These are phyloP conservation scores for Cytospora paraplurivora DNA, from an alignment of 2,329 filamentous ascomycete species.

Conservation along the genomic window DNA sequence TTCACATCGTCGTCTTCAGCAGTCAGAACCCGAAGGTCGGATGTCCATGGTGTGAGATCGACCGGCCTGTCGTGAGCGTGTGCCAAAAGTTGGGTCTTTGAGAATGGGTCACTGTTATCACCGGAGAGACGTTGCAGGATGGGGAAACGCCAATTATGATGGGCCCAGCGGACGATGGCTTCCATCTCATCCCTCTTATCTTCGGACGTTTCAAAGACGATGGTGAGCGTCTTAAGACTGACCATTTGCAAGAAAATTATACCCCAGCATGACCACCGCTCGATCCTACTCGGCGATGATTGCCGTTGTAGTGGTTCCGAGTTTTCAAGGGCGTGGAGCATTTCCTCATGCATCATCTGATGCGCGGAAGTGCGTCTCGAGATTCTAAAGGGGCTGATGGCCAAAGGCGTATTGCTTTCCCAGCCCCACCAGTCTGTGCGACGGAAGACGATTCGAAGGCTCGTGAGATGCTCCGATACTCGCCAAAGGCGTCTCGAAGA, in stretches of 20 bases:
- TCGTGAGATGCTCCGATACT: slow-evolving; percentile 14
- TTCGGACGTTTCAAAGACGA: slow-evolving; percentile 23
- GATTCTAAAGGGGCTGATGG: slow-evolving; percentile 9
- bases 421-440: slow-evolving; percentile 21
- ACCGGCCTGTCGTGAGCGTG: background rate
- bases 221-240: slow-evolving; percentile 15
- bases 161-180: slow-evolving; percentile 18
- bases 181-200: slow-evolving; percentile 22
- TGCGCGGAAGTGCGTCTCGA: background rate
- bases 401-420: slow-evolving; percentile 10
- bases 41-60: slow-evolving; percentile 4
- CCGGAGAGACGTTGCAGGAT: slow-evolving; percentile 3
- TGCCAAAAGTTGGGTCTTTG: background rate
- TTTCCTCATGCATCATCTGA: background rate
- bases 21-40: background rate
- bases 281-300: background rate
- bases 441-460: slow-evolving; percentile 17
- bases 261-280: slow-evolving; percentile 10
- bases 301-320: background rate
- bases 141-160: slow-evolving; percentile 10
- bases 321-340: background rate
- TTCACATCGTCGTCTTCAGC: slow-evolving; percentile 4
- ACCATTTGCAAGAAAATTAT: slow-evolving; percentile 19
- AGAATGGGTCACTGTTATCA: slow-evolving; percentile 4
- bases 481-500: slow-evolving; percentile 4